Percentiles rank a stretch among this genome's conserved stretches.
Conservation (phyloP, 129 eudicot species). For the Glebionis coronaria region DNA sequence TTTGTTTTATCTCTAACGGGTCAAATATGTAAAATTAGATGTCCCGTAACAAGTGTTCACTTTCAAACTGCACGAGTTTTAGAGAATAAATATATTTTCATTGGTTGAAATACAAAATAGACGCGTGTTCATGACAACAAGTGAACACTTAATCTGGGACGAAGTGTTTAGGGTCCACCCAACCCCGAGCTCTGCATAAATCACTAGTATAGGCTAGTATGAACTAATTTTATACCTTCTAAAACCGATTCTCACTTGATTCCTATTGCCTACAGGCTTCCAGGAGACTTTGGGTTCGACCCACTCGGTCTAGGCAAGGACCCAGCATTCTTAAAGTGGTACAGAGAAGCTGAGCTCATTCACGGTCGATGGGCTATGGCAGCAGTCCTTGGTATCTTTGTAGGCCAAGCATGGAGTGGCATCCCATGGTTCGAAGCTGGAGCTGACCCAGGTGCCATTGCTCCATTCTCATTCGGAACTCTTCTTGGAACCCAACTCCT, state of each 20-base stretch:
- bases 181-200: no score
- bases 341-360: conserved; percentile 95
- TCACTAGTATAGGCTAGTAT: no score
- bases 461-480: conserved; percentile 82
- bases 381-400: conserved; percentile 88
- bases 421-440: conserved; percentile 99
- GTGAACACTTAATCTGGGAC: no score
- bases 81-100: no score
- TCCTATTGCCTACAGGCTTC: conserved; percentile 51
- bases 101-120: no score
- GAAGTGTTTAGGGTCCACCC: no score
- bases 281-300: conserved; percentile 96
- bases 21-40: no score
- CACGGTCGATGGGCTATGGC: conserved; percentile 99
- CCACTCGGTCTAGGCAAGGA: conserved; percentile 97
- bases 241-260: background rate
- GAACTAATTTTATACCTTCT: no score
- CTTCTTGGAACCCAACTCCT: conserved; percentile 88
- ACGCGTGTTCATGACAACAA: no score
- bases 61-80: no score
- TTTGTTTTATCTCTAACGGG: background rate
- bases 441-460: conserved; percentile 88
- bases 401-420: conserved; percentile 94
- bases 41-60: no score
- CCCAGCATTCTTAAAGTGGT: conserved; percentile 95